Evolutionary conservation across 78 protist species (phyloP).

Genomic region (Dictyostelium citrinum): DNA sequence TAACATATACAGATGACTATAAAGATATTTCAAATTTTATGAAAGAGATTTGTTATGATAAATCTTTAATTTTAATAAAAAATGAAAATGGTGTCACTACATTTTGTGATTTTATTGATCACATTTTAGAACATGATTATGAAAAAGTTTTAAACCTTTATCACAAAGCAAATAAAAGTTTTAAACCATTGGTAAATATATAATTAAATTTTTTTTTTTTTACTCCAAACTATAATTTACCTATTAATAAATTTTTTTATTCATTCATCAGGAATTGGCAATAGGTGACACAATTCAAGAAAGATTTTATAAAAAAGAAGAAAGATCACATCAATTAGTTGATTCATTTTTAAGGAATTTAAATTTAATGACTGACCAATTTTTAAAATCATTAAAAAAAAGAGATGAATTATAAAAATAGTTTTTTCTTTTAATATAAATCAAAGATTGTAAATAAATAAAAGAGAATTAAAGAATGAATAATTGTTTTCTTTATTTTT

Average conservation of each 20-base stretch:
- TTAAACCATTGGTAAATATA: neutral
- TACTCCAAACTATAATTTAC: too few relatives aligned
- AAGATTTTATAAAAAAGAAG: constrained; percentile 4
- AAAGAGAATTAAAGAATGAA: neutral
- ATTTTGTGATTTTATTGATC: constrained; percentile 20
- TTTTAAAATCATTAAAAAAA: neutral
- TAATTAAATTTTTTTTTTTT: too few relatives aligned
- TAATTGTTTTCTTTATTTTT: neutral
- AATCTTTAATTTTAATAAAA: neutral
- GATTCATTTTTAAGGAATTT: constrained; percentile 12
- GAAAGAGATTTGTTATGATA: constrained; percentile 4
- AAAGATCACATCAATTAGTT: constrained; percentile 24
- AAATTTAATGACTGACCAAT: neutral
- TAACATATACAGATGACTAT: neutral
- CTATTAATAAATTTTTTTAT: too few relatives aligned
- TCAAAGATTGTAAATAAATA: neutral
- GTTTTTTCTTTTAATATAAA: too few relatives aligned
- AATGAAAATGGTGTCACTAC: neutral
- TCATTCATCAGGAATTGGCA: constrained; percentile 23
- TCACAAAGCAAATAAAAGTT: neutral
- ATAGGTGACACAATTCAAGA: constrained; percentile 15
- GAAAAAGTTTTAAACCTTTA: neutral
- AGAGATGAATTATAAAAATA: neutral
- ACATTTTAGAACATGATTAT: neutral
- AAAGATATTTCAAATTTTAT: neutral